Evolutionary conservation across 148 eudicot genomes (phyloP).

Genomic region (Oxyria digyna): DNA sequence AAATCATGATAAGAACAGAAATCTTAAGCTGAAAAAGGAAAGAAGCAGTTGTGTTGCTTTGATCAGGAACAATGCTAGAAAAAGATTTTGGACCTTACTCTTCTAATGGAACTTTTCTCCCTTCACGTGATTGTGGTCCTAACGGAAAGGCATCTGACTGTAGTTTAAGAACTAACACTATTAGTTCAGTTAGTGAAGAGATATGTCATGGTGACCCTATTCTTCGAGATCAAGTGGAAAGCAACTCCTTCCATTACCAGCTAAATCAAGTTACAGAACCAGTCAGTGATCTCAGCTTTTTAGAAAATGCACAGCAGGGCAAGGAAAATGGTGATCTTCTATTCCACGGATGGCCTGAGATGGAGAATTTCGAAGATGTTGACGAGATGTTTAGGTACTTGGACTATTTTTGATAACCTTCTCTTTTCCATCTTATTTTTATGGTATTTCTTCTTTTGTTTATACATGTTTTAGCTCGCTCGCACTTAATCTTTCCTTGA

Average conservation of each 20-base stretch:
- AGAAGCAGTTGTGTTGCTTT: slow-evolving; percentile 14
- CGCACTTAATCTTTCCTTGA: not conserved
- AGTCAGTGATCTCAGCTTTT: slow-evolving; percentile 37
- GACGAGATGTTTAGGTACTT: slow-evolving; percentile 87
- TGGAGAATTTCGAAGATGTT: slow-evolving; percentile 83
- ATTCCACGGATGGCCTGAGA: slow-evolving; percentile 63
- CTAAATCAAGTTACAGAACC: slow-evolving; percentile 33
- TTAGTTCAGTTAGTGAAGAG: slow-evolving; percentile 22
- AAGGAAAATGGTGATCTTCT: slow-evolving; percentile 53
- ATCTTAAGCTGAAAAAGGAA: slow-evolving; percentile 21
- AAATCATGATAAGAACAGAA: slow-evolving; percentile 20
- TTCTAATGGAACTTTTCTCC: slow-evolving; percentile 25
- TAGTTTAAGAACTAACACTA: slow-evolving; percentile 22
- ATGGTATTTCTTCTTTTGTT: not conserved
- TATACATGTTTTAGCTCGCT: not conserved
- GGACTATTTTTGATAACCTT: not conserved
- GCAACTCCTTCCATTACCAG: slow-evolving; percentile 31
- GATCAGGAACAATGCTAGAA: slow-evolving; percentile 32
- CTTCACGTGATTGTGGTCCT: slow-evolving; percentile 27
- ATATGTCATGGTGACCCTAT: slow-evolving; percentile 32
- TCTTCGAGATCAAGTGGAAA: slow-evolving; percentile 24
- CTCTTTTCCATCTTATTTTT: not conserved
- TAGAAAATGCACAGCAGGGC: slow-evolving; percentile 29
- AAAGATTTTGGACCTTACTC: slow-evolving; percentile 29
- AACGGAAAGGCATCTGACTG: slow-evolving; percentile 19